Evolutionary conservation across 2,329 filamentous ascomycete genomes (phyloP).

Genomic region (Aureobasidium sp.): DNA sequence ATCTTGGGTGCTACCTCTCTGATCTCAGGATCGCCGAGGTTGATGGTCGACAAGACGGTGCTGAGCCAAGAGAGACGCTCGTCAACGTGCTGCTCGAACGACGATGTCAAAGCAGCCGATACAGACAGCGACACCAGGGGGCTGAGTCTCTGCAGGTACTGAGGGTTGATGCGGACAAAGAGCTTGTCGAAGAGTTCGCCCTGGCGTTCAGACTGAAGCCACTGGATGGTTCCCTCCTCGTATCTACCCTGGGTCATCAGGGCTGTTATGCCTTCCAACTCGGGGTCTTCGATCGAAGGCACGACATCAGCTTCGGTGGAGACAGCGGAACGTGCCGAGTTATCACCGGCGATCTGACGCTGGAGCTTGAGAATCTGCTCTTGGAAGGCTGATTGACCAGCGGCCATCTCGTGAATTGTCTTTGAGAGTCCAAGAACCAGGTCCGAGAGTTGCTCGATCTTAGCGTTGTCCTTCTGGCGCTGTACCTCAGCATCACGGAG

Average conservation of each 20-base stretch:
- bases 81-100: constrained; percentile 43
- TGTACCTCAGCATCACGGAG: constrained; percentile 43
- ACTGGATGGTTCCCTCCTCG: constrained; percentile 38
- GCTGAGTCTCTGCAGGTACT: constrained; percentile 46
- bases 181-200: constrained; percentile 53
- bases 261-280: constrained; percentile 55
- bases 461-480: constrained; percentile 47
- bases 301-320: constrained; percentile 22
- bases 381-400: constrained; percentile 61
- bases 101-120: constrained; percentile 51
- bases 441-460: constrained; percentile 64
- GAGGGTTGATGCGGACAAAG: constrained; percentile 49
- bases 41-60: constrained; percentile 44
- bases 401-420: constrained; percentile 61
- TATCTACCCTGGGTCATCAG: constrained; percentile 50
- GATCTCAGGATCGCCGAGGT: constrained; percentile 42
- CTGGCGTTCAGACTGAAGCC: constrained; percentile 53
- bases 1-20: constrained; percentile 49
- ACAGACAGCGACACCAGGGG: constrained; percentile 53
- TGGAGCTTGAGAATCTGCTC: constrained; percentile 39
- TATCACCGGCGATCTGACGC: constrained; percentile 26
- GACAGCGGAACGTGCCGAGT: constrained; percentile 8
- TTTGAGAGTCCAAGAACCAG: constrained; percentile 59
- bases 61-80: constrained; percentile 53
- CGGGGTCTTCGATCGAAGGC: constrained; percentile 42